Base-by-base conservation (phyloP, 2,329 filamentous ascomycete species). In the Trichoderma sp. region DNA sequence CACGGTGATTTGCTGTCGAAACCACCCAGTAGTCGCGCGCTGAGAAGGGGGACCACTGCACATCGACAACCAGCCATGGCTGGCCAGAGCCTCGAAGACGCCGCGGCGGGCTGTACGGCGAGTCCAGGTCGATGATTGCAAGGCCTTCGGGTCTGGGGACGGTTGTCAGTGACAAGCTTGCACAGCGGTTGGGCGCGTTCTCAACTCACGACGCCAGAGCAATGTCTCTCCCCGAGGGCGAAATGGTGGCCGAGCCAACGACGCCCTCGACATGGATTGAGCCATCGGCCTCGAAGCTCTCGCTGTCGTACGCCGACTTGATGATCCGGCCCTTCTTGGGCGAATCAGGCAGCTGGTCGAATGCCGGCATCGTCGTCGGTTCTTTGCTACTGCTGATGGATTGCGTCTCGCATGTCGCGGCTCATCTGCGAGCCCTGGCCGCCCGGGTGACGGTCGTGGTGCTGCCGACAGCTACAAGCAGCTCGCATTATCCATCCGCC, bases 31-130 rank as follows among this genome's bases (percentile, higher is more conserved):
- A 93, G 75, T 96, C 91, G 55, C 93, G 87, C 21, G 86, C 87
- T 14, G 93, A 91, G 75, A 97, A 97, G 0, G 94, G 94, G 12
- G 92, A 97, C 94, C 94, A 97, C 77, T 97, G 94, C 34, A 97
- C 93, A 76, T 97, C 94, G 12, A 94, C 93, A 5, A 97, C 93
- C 59, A 96, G 88, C 92, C 93, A 97, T n/a, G 92, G 90, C 50
- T 92, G 88, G 63, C 92, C 90, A 77, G 96, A 92, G 68, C 90
- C 90, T 70, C 83, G 85, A 55, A 97, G 83, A 72, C 93, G 90
- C 19, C 93, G 89, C 19, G 94, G 94, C 10, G 90, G 90, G 66
- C 90, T 95, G 74, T 93, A 95, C 0, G 92, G 92, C 12, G 89
- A 93, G 78, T 97, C 93, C 54, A 97, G 83, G 72, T 97, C 93